These are phyloP conservation scores for Apophysomyces sp. DNA, from an alignment of 371 early-diverging fungal species.

Conservation along the genomic window DNA sequence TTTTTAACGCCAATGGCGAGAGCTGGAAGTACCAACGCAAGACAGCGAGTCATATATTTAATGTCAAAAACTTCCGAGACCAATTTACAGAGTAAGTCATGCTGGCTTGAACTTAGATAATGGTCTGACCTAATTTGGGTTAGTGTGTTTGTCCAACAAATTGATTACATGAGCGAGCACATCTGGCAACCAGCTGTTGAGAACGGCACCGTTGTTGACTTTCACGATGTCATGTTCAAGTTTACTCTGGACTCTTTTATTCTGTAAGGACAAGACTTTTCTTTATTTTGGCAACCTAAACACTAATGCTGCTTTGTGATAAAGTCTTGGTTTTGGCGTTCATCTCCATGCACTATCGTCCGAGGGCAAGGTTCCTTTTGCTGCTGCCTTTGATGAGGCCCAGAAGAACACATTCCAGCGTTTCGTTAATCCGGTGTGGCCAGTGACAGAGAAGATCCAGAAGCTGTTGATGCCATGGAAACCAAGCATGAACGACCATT, in stretches of 20 bases:
- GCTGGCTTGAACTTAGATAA: neutral
- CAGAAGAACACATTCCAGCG: conserved; percentile 40
- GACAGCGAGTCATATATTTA: conserved; percentile 52
- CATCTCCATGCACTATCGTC: conserved; percentile 29
- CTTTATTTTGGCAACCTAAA: too few relatives aligned
- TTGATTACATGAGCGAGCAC: conserved; percentile 22
- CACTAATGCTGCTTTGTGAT: too few relatives aligned
- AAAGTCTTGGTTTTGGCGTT: conserved; percentile 51
- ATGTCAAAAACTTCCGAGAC: conserved; percentile 55
- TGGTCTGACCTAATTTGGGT: neutral
- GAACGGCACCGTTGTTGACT: conserved; percentile 28
- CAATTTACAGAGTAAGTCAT: conserved; percentile 40
- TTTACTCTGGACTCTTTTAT: conserved; percentile 56
- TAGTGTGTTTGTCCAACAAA: conserved; percentile 49
- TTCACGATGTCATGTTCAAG: conserved; percentile 44
- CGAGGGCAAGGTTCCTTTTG: conserved; percentile 49
- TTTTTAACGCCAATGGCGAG: conserved; percentile 48
- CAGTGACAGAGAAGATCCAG: conserved; percentile 21
- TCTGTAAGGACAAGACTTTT: conserved; percentile 21
- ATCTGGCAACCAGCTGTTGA: conserved; percentile 36
- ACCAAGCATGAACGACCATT: conserved; percentile 33
- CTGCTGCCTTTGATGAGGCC: conserved; percentile 54
- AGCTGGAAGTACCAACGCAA: conserved; percentile 48
- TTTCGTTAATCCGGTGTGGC: conserved; percentile 44
- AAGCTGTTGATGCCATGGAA: conserved; percentile 12